A percentile compares a stretch with the other conserved stretches of the same genome.
Evolutionary conservation across 192 early-diverging fungal genomes (phyloP).

Genomic region (Coemansia sp.): DNA sequence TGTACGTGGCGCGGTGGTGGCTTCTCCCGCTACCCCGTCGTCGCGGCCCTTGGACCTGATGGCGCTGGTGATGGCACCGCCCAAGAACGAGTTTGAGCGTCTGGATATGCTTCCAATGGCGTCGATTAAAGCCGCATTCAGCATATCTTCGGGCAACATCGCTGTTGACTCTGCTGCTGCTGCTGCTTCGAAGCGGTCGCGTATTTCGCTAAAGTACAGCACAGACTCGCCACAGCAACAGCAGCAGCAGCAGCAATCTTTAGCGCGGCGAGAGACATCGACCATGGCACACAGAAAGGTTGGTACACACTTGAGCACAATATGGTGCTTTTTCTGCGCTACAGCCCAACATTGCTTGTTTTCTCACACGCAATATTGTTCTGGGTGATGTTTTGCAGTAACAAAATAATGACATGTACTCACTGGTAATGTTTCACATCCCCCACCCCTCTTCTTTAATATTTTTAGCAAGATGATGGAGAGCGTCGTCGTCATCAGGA

Average conservation of each 20-base stretch:
- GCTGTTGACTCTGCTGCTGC: background rate
- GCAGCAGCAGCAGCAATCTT: conserved; percentile 4
- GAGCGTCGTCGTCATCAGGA: conserved; percentile 9
- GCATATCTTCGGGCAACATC: background rate
- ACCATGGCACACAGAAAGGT: conserved; percentile 2
- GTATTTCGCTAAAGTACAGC: conserved; percentile 34
- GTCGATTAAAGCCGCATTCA: conserved; percentile 32
- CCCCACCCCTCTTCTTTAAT: background rate
- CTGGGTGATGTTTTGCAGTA: background rate
- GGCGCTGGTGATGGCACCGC: conserved; percentile 39
- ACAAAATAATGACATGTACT: background rate
- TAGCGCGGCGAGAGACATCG: background rate
- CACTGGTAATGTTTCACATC: conserved; percentile 6
- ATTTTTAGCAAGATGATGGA: conserved; percentile 17
- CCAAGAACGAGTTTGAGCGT: conserved; percentile 40
- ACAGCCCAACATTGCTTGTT: conserved; percentile 2
- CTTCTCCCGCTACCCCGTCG: background rate
- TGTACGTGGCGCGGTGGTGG: conserved; percentile 12
- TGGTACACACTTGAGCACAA: conserved; percentile 1
- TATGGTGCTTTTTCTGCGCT: conserved; percentile 3
- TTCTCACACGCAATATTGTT: conserved; percentile 3
- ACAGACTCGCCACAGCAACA: conserved; percentile 8
- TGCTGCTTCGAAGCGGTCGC: conserved; percentile 21
- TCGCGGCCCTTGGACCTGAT: conserved; percentile 19
- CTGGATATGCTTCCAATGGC: conserved; percentile 38